A percentile compares a stretch with the other conserved stretches of the same genome.
Conservation (phyloP, 2,329 filamentous ascomycete species). For the Phaeosphaeriaceae sp. region DNA sequence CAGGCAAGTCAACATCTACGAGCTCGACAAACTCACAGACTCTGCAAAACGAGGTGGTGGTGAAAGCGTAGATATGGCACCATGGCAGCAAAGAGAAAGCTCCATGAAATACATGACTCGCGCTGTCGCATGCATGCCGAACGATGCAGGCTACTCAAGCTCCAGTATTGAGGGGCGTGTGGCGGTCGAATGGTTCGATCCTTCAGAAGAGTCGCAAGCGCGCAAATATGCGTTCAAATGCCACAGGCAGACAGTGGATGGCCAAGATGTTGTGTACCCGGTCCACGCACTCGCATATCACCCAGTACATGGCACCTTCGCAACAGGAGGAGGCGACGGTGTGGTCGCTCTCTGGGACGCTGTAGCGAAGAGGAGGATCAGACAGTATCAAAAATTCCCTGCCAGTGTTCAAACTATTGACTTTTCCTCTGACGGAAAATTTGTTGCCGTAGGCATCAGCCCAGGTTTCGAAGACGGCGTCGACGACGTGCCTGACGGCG, state of each 20-base stretch:
- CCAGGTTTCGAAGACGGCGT: conserved; percentile 89
- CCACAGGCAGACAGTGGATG: conserved; percentile 78
- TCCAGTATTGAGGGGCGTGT: conserved; percentile 94
- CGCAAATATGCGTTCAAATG: conserved; percentile 99
- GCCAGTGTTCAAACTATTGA: conserved; percentile 78
- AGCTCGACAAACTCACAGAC: conserved; percentile 71
- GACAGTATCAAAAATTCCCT: conserved; percentile 85
- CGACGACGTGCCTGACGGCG: conserved; percentile 78
- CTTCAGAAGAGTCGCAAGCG: conserved; percentile 82
- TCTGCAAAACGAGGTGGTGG: conserved; percentile 29
- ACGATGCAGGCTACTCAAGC: conserved; percentile 91
- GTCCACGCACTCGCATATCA: conserved; percentile 92
- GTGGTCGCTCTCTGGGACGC: conserved; percentile 95
- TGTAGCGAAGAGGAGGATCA: conserved; percentile 85
- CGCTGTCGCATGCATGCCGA: conserved; percentile 93
- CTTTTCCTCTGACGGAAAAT: conserved; percentile 79
- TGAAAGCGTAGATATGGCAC: conserved; percentile 63
- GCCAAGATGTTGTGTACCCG: conserved; percentile 84
- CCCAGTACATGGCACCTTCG: conserved; percentile 82
- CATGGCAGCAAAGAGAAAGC: conserved; percentile 93
- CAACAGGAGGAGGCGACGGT: conserved; percentile 86
- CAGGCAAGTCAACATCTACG: conserved; percentile 93
- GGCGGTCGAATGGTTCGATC: conserved; percentile 97
- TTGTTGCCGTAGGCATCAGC: conserved; percentile 80
- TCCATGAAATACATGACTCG: conserved; percentile 96